phyloP scores from a whole-genome alignment of 495 filamentous ascomycete species.

The Lineolata rhizophorae region DNA sequence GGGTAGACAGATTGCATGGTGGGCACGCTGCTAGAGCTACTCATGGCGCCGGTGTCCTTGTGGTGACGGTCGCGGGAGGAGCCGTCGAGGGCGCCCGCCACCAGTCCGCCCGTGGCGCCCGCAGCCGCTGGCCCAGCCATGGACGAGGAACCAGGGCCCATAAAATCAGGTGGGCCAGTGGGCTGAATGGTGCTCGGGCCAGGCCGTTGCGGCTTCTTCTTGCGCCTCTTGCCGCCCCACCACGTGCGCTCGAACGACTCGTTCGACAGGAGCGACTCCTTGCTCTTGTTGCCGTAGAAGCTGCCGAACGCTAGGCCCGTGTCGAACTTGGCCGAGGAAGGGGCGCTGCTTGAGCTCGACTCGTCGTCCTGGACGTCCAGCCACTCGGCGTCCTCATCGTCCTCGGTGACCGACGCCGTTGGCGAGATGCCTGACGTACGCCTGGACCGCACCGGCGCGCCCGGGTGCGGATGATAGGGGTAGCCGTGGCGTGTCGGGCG shows the following conservation, averaged over 20 bases:
- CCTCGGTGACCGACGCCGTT: background rate
- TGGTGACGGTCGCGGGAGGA: no score
- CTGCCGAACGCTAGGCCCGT: constrained; percentile 34
- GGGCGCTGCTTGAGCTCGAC: no score
- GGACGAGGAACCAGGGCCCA: no score
- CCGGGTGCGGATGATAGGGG: constrained; percentile 1
- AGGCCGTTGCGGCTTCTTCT: constrained; percentile 17
- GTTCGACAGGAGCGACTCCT: constrained; percentile 22
- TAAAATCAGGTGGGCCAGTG: constrained; percentile 1
- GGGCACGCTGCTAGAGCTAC: constrained; percentile 9
- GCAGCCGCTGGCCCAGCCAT: constrained; percentile 4
- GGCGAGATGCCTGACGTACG: background rate
- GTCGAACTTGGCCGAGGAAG: constrained; percentile 21
- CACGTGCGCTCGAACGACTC: constrained; percentile 38
- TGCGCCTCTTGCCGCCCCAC: constrained; percentile 31
- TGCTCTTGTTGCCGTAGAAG: constrained; percentile 21
- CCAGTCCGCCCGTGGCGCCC: no score
- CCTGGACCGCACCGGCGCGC: no score
- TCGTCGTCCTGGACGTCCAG: constrained; percentile 33
- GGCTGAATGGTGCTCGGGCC: constrained; percentile 5
- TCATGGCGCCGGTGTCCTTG: constrained; percentile 6
- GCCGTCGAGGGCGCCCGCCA: no score
- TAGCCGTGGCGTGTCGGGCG: no score
- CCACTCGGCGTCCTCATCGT: constrained; percentile 14
- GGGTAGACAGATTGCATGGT: constrained; percentile 13